Conservation (phyloP, 164 flowering plant species). For the Vitis rotundifolia region DNA sequence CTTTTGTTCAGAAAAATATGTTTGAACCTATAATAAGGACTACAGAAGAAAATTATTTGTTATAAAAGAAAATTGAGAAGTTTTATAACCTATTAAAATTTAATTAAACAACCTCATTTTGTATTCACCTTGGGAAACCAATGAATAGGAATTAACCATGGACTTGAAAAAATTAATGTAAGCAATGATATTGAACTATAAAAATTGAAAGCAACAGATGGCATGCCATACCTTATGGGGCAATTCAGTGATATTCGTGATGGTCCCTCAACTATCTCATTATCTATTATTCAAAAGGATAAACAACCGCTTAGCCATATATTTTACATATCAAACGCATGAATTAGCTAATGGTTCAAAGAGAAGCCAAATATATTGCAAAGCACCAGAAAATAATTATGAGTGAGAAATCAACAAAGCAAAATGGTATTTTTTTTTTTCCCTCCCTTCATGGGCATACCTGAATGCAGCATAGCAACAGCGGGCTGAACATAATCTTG, state of each 20-base stretch:
- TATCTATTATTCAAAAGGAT: slow-evolving; percentile 40
- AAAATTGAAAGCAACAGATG: neutral
- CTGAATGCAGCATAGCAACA: slow-evolving; percentile 45
- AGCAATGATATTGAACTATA: neutral
- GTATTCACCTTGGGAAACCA: no score
- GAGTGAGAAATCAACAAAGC: neutral
- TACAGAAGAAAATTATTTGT: no score
- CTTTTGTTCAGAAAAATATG: no score
- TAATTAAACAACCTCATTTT: no score
- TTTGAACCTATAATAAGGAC: no score
- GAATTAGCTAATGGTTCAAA: neutral
- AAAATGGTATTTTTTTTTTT: neutral
- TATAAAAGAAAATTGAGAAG: no score
- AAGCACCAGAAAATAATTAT: neutral
- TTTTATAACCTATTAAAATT: no score
- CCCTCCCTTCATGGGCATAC: slow-evolving; percentile 23
- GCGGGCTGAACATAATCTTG: slow-evolving; percentile 63
- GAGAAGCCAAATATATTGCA: neutral
- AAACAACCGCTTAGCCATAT: neutral
- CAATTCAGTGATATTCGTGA: slow-evolving; percentile 87
- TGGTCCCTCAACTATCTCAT: slow-evolving; percentile 81
- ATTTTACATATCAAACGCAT: neutral
- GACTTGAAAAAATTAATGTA: no score
- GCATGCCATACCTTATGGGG: slow-evolving; percentile 79
- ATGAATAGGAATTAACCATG: no score